Conservation (phyloP, 176 grass and related monocot genomes). For the Luzula sylvatica region DNA sequence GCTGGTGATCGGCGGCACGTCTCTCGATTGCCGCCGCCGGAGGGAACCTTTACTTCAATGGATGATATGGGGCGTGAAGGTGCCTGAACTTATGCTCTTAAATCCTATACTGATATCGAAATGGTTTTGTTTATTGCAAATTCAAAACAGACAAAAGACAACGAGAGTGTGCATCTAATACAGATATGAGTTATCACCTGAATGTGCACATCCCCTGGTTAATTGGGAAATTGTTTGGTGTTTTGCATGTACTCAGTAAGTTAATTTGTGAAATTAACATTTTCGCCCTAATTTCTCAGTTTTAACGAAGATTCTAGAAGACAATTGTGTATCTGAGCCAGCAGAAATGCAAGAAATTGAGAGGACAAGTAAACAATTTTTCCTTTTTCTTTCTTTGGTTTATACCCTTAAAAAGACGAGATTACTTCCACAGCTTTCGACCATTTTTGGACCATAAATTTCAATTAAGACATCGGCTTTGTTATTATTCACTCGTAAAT, state of each 20-base stretch:
- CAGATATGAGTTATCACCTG: too few species aligned
- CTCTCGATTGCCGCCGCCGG: background rate
- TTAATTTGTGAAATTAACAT: too few species aligned
- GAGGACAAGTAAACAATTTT: background rate
- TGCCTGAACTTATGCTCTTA: background rate
- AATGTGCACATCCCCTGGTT: too few species aligned
- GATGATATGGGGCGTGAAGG: slow-evolving; percentile 23
- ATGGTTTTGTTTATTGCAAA: too few species aligned
- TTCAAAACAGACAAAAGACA: background rate
- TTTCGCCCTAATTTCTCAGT: slow-evolving; percentile 16
- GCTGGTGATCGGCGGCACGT: background rate
- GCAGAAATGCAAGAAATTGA: background rate
- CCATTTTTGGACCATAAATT: background rate
- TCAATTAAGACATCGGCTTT: background rate
- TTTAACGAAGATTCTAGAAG: slow-evolving; percentile 13
- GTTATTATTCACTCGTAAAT: background rate
- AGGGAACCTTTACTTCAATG: slow-evolving; percentile 25
- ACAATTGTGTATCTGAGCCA: slow-evolving; percentile 5
- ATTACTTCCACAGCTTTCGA: background rate
- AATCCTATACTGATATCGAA: background rate
- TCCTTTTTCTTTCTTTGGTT: background rate
- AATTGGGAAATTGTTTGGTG: background rate
- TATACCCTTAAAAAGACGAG: background rate
- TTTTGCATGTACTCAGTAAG: background rate
- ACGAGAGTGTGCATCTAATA: slow-evolving; percentile 17